Conservation (phyloP, 1,284 basidiomycete species). For the Ganoderma lingzhi region DNA sequence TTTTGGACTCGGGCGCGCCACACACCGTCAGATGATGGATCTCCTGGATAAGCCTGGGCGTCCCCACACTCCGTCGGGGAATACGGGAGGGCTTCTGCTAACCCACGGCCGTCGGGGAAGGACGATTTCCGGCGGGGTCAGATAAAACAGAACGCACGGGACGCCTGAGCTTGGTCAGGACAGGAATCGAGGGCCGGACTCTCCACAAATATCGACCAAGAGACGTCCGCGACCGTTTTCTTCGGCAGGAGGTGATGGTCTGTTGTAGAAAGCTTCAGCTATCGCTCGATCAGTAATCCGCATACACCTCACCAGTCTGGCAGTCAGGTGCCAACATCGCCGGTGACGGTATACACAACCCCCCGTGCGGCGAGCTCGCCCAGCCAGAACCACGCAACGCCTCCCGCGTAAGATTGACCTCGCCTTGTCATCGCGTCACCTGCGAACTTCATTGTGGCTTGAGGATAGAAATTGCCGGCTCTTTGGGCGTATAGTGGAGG, state of each 20-base stretch:
- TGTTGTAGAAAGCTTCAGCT: neutral
- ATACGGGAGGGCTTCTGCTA: neutral
- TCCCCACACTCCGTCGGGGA: neutral
- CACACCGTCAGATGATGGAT: constrained; percentile 1
- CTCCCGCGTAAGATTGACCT: neutral
- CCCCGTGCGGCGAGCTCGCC: neutral
- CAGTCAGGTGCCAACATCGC: neutral
- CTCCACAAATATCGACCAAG: neutral
- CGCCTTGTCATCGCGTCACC: neutral
- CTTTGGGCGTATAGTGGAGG: neutral
- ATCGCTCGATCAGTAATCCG: neutral
- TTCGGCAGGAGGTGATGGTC: neutral
- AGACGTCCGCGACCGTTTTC: neutral
- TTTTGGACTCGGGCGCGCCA: neutral
- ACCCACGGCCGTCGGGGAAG: constrained; percentile 1
- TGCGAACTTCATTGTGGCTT: neutral
- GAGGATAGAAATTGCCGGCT: neutral
- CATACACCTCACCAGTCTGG: neutral
- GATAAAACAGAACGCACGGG: neutral
- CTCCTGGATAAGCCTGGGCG: neutral
- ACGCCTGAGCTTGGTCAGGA: neutral
- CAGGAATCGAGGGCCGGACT: neutral
- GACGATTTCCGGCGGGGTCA: neutral
- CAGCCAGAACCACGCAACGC: neutral
- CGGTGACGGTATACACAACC: neutral